These are phyloP conservation scores for Dactylellina sp. DNA, from an alignment of 2,329 filamentous ascomycete genomes.

Conservation along the genomic window DNA sequence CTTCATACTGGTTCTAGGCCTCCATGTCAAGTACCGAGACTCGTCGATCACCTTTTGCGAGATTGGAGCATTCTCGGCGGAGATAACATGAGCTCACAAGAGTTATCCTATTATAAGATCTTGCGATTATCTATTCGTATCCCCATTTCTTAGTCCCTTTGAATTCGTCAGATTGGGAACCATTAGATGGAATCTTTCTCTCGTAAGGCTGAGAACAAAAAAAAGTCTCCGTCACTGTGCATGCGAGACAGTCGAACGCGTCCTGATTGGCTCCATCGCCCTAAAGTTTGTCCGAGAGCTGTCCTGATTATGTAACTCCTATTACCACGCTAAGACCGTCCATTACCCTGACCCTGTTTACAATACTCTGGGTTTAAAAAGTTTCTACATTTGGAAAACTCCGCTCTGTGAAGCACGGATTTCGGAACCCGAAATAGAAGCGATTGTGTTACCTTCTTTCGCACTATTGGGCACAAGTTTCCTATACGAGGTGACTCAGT, in stretches of 20 bases:
- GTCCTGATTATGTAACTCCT: conserved; percentile 36
- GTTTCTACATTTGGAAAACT: conserved; percentile 2
- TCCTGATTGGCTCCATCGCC: conserved; percentile 27
- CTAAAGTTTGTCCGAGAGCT: conserved; percentile 45
- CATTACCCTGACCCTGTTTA: neutral
- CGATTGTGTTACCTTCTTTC: neutral
- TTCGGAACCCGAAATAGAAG: conserved; percentile 13
- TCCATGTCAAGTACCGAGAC: too few relatives aligned
- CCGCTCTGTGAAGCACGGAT: conserved; percentile 22
- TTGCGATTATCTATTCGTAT: too few relatives aligned
- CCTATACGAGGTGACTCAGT: conserved; percentile 21
- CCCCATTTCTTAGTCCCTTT: too few relatives aligned
- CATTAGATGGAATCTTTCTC: too few relatives aligned
- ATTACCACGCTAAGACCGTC: conserved; percentile 20
- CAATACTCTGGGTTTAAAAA: neutral
- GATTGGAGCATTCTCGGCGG: too few relatives aligned
- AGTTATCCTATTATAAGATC: too few relatives aligned
- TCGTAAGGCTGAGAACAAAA: neutral
- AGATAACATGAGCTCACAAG: too few relatives aligned
- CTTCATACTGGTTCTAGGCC: too few relatives aligned
- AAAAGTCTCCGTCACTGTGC: neutral
- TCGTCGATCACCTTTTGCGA: too few relatives aligned
- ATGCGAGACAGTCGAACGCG: neutral
- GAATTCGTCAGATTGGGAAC: too few relatives aligned
- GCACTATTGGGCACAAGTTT: conserved; percentile 41